Base-by-base conservation (phyloP, 345 rosid species). In the Hibiscus trionum region DNA sequence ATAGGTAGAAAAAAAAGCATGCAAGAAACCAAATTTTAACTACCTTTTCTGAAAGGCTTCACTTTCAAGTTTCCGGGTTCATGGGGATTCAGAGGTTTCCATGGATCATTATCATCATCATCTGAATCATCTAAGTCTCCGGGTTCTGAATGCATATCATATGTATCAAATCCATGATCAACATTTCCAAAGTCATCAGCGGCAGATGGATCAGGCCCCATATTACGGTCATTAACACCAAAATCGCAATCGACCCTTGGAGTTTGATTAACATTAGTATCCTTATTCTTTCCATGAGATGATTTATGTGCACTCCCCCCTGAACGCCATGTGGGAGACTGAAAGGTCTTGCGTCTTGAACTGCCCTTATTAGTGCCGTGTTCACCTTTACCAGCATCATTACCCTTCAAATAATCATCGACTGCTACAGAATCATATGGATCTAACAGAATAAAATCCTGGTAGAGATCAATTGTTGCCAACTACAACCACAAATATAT, bases 81-180 rank as follows among this genome's bases (percentile, higher is more conserved):
- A 83, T 95, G 91, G 60, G 98, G 98, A 83, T 89, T 89, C 77
- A 95, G 70, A 78, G 93, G 94, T 79, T 90, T 89, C 98, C 99
- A 95, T 11, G 94, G 99, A 83, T 95, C 94, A 69, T 83, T 84
- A 55, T 87, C 86, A 46, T 84, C 87, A 19, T 84, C 82, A 79
- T 90, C 96, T 59, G 88, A 78, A 74, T 86, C 88, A 72, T 84
- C 87, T 53, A 71, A 50, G 77, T 84, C 77, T 79, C 80, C 62
- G 61, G 90, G 79, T 64, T 80, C 91, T 72, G 85, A 79, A 82
- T 78, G 70, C 11, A 78, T 79, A 70, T 84, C 82, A 71, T 84
- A 88, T 82, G 85, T 85, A 71, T 85, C 82, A 74, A 82, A 84
- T 66, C 64, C 87, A 78, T 75, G 72, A 75, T 79, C 58, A 37